Base-by-base conservation (phyloP, 192 early-diverging fungal genomes). In the Podila clonocystis region DNA sequence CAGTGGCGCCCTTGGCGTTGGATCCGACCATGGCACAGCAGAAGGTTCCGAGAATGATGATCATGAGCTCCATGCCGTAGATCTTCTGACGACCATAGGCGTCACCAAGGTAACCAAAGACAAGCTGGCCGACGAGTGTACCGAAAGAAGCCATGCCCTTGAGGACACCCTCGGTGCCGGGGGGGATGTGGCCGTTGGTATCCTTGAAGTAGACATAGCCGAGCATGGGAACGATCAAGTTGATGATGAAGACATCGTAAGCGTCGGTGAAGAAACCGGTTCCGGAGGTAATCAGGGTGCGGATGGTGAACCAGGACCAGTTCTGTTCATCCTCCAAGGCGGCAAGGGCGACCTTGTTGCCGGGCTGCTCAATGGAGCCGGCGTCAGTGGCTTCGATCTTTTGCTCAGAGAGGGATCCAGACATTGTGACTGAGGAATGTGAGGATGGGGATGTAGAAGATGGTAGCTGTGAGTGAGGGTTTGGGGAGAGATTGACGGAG, bases 201-300 rank as follows among this genome's bases (percentile, higher is more conserved):
- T 70, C 72, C 65, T 74, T 74, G 73, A 84, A 93, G 82, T 93
- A 94, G 20, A 92, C 86, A 72, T 89, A 93, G 8, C 91, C 91
- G 48, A 97, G 84, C 91, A 99, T 99, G 64, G 94, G 91, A 29
- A 95, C 88, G n/a, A 94, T 92, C 73, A 97, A 86, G 76, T 94
- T 94, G 83, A 99, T 99, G 72, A 97, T 91, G 79, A 98, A 98
- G 68, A 96, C 92, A 85, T 99, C 97, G 82, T 98, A 98, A 31
- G 96, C 92, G 83, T 99, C 96, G 67, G 94, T 94, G 74, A 97
- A 93, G 84, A 98, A 96, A 72, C 95, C 93, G 29, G 91, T 88
- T 60, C 91, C 91, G 19, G 91, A 88, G 28, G 91, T 90, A 50
- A 94, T 62, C 65, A 90, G 87, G 22, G 93, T 88, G 49, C 91